Evolutionary conservation across 345 rosid genomes (phyloP).

Genomic region (Cardamine resedifolia): DNA sequence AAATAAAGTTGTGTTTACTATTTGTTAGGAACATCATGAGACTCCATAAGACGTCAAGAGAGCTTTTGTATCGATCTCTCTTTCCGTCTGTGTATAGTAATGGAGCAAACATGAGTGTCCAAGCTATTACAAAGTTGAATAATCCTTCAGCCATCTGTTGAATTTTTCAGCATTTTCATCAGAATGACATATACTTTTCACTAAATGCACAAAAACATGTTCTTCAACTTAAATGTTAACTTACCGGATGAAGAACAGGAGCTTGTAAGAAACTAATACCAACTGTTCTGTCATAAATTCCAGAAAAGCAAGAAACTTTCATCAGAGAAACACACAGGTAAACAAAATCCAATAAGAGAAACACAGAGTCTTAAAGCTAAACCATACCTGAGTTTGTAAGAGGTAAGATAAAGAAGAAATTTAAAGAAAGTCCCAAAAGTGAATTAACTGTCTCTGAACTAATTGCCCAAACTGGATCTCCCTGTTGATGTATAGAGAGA

Average conservation of each 20-base stretch:
- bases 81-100: constrained; percentile 76
- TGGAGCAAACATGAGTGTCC: constrained; percentile 99
- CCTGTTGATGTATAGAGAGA: constrained; percentile 44
- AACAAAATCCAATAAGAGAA: background rate
- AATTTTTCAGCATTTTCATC: background rate
- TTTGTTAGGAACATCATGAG: constrained; percentile 97
- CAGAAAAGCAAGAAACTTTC: constrained; percentile 24
- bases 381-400: constrained; percentile 66
- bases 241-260: constrained; percentile 88
- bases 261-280: constrained; percentile 69
- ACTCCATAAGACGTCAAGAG: constrained; percentile 78
- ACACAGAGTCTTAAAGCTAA: background rate
- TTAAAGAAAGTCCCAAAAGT: constrained; percentile 77
- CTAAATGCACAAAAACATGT: background rate
- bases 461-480: constrained; percentile 94
- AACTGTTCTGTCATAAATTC: constrained; percentile 66
- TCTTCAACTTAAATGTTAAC: constrained; percentile 19
- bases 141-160: constrained; percentile 83
- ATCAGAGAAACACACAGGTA: background rate
- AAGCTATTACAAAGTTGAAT: constrained; percentile 91
- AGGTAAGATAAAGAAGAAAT: constrained; percentile 93
- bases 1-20: constrained; percentile 40
- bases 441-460: constrained; percentile 69
- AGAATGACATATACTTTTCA: background rate
- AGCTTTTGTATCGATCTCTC: constrained; percentile 75